A percentile compares a stretch with the other conserved stretches of the same genome.
Evolutionary conservation across 495 filamentous ascomycete species (phyloP).

Genomic region (Penicillium coprophilum): DNA sequence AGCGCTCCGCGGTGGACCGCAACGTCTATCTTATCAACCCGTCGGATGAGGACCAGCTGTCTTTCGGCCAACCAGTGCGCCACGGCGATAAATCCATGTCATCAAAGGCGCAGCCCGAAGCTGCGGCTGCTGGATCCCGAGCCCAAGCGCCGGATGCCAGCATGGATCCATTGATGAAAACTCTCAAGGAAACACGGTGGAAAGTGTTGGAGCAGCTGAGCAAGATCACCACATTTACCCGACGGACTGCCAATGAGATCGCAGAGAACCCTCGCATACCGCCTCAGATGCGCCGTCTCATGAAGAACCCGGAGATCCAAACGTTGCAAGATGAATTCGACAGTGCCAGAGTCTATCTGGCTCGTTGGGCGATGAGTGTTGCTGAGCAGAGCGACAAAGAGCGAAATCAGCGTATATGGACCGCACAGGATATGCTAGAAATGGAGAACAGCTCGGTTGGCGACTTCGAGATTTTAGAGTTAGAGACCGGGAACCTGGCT

Average conservation of each 20-base stretch:
- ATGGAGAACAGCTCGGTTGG: conserved; percentile 92
- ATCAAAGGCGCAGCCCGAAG: conserved; percentile 35
- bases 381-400: conserved; percentile 94
- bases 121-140: conserved; percentile 30
- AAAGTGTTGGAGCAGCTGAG: conserved; percentile 92
- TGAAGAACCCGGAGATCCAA: conserved; percentile 92
- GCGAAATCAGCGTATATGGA: conserved; percentile 81
- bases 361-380: conserved; percentile 97
- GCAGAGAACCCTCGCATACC: conserved; percentile 86
- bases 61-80: conserved; percentile 61
- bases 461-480: conserved; percentile 91
- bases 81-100: conserved; percentile 31
- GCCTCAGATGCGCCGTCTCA: conserved; percentile 77
- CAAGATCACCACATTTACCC: conserved; percentile 93
- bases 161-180: conserved; percentile 96
- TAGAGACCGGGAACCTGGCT: conserved; percentile 67
- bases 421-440: conserved; percentile 86
- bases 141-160: conserved; percentile 58
- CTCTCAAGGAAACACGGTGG: conserved; percentile 94
- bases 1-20: conserved; percentile 78
- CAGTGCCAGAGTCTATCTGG: conserved; percentile 88
- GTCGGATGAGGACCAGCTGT: conserved; percentile 73
- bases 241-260: conserved; percentile 86
- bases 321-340: conserved; percentile 96
- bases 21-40: conserved; percentile 92